These are phyloP conservation scores for Pichia nakasei DNA, from an alignment of 805 yeast genomes.

Conservation along the genomic window DNA sequence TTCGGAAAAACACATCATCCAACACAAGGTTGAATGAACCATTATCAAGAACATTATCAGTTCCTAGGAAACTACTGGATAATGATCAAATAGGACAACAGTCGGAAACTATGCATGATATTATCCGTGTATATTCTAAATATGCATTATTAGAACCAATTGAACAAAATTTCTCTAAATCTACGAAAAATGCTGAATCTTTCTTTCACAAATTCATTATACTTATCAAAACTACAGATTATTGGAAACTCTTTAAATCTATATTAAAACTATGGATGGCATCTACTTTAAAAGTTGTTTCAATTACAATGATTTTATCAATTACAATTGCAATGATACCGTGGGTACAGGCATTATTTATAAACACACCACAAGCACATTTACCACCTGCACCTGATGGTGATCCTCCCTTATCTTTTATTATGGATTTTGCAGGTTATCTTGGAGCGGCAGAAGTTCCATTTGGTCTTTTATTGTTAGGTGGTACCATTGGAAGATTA, in stretches of 20 bases:
- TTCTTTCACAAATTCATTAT: constrained; percentile 1
- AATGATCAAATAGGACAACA: not conserved
- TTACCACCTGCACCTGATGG: constrained; percentile 78
- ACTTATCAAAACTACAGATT: constrained; percentile 4
- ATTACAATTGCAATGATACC: constrained; percentile 73
- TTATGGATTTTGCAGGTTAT: constrained; percentile 74
- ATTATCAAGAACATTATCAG: constrained; percentile 6
- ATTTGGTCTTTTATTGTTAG: constrained; percentile 68
- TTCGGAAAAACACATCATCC: not conserved
- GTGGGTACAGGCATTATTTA: constrained; percentile 68
- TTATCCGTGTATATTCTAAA: constrained; percentile 45
- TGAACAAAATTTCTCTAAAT: not conserved
- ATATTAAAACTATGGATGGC: constrained; percentile 15
- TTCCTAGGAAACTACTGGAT: constrained; percentile 20
- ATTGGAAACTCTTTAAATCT: constrained; percentile 2
- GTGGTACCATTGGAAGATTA: constrained; percentile 83
- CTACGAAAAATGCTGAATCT: constrained; percentile 1
- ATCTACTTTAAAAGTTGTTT: constrained; percentile 64
- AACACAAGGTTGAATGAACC: not conserved
- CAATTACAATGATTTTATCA: constrained; percentile 56
- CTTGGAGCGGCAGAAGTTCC: constrained; percentile 87
- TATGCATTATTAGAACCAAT: constrained; percentile 26
- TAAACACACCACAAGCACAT: constrained; percentile 34
- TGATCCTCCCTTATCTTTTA: constrained; percentile 71
- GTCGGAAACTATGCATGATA: constrained; percentile 34